Evolutionary conservation across 495 filamentous ascomycete genomes (phyloP), one percentile per base, ranked within the genome.

Genomic region (Astrothelium subdiscretum): DNA sequence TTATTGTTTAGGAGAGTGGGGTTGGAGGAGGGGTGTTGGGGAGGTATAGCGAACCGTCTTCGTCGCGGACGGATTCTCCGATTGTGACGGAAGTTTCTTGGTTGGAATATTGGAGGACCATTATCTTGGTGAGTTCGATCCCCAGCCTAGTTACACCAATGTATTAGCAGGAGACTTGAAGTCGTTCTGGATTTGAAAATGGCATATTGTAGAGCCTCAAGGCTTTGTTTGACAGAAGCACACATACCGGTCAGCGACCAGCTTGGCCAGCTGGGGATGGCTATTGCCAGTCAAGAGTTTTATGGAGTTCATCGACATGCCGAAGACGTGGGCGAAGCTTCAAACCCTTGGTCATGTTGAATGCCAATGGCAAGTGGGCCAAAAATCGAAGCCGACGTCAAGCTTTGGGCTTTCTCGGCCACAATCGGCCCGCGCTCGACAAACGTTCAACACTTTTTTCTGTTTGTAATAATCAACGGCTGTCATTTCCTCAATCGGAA

Each of bases 11-110:
- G 38, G 5, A 31, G 43, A 35, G 1, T 32, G 32, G 26, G 2
- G 11, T 44, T 26, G 10, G 11, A 27, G 29, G 54, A 29, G 54
- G 51, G 22, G 18, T 48, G 18, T 48, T 5, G 22, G 15, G 43
- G 31, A 18, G 31, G 38, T 29, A 24, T 0, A 59, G n/a, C 64
- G 69, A 78, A 89, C 87, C 88, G 85, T 96, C 92, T 80, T 97
- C 92, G 75, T 98, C 91, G 71, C 92, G 85, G 38, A 98, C 94
- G 66, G 88, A 92, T 76, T 98, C 94, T 72, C 92, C 92, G 65
- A 98, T 95, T 13, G 94, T 96, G 60, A 98, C 91, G 65, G 89
- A 94, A 15, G 90, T 97, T 73, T 98, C 94, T 69, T 97, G 91
- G 79, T 98, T 98, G 58, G 92, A 96, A 76, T 96, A 96, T 72